Percentiles rank a stretch among this genome's conserved stretches.
These are phyloP conservation scores for Penicillium sclerotiorum DNA, from an alignment of 2,329 filamentous ascomycete species.

Conservation along the genomic window DNA sequence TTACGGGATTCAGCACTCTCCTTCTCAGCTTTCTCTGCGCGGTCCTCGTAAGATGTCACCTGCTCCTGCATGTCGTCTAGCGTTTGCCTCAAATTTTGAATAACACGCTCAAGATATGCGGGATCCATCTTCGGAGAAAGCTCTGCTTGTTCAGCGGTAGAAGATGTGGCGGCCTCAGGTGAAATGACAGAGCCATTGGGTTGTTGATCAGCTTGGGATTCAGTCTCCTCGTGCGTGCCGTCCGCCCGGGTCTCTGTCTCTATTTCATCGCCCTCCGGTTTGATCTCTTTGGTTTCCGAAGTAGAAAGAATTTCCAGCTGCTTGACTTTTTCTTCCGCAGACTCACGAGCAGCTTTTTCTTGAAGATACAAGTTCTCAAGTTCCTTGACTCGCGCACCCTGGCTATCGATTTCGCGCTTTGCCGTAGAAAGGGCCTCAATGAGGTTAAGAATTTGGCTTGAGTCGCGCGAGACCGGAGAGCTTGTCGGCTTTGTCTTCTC, in stretches of 20 bases:
- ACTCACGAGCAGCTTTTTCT: constrained; percentile 79
- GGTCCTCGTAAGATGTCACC: constrained; percentile 73
- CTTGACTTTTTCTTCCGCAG: constrained; percentile 79
- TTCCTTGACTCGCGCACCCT: constrained; percentile 76
- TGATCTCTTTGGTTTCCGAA: constrained; percentile 40
- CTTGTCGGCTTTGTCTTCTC: constrained; percentile 66
- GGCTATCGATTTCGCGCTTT: constrained; percentile 84
- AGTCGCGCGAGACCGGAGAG: constrained; percentile 56
- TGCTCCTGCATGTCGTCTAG: constrained; percentile 80
- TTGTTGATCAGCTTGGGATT: constrained; percentile 4
- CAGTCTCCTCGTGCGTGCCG: constrained; percentile 3
- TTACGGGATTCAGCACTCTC: constrained; percentile 73
- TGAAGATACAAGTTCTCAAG: constrained; percentile 76
- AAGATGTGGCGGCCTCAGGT: constrained; percentile 7
- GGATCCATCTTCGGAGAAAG: constrained; percentile 40
- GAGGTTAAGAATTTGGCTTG: constrained; percentile 77
- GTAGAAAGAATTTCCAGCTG: constrained; percentile 65
- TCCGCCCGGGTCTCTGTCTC: constrained; percentile 39
- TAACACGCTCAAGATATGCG: constrained; percentile 65
- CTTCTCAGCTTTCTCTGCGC: constrained; percentile 78
- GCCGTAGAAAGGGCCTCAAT: constrained; percentile 82
- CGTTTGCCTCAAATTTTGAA: constrained; percentile 76
- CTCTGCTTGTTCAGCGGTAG: constrained; percentile 24
- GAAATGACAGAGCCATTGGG: constrained; percentile 13
- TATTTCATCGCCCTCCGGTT: constrained; percentile 54